phyloP scores from a whole-genome alignment of 306 rosid species.

The Leucaena leucocephala region DNA sequence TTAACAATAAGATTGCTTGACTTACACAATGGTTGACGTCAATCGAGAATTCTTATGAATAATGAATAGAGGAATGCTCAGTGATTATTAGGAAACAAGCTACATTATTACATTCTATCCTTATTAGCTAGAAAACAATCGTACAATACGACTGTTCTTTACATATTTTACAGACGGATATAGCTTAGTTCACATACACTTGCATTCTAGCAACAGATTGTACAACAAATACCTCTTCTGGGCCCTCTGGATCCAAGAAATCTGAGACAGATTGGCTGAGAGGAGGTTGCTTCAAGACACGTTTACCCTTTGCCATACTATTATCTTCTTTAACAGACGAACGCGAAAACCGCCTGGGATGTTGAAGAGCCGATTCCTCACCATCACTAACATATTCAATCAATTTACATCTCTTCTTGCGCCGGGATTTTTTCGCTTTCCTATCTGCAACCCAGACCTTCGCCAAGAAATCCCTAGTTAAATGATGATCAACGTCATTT shows the following conservation, averaged over 20 bases:
- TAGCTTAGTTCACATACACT: background rate
- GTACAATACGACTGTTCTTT: background rate
- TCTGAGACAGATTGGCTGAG: conserved; percentile 66
- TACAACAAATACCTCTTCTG: conserved; percentile 57
- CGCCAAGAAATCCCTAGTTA: conserved; percentile 61
- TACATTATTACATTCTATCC: background rate
- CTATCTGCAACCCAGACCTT: conserved; percentile 68
- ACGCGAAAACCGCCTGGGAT: conserved; percentile 41
- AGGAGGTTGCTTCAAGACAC: conserved; percentile 62
- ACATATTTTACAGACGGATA: background rate
- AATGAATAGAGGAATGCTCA: background rate
- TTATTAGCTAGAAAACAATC: too few species aligned
- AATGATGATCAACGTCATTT: conserved; percentile 32
- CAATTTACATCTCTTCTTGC: conserved; percentile 34
- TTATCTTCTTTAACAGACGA: conserved; percentile 41
- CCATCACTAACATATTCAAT: conserved; percentile 18
- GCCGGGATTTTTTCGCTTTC: conserved; percentile 37
- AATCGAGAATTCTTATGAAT: background rate
- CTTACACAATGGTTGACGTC: background rate
- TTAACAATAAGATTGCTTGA: background rate
- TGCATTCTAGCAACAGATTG: background rate
- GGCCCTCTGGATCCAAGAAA: conserved; percentile 54
- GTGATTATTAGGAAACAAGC: background rate
- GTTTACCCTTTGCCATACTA: conserved; percentile 12
- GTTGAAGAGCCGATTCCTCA: background rate